Evolutionary conservation across 2,329 filamentous ascomycete genomes (phyloP), one percentile per base, ranked within the genome.

Genomic region (Cryphonectria japonica): DNA sequence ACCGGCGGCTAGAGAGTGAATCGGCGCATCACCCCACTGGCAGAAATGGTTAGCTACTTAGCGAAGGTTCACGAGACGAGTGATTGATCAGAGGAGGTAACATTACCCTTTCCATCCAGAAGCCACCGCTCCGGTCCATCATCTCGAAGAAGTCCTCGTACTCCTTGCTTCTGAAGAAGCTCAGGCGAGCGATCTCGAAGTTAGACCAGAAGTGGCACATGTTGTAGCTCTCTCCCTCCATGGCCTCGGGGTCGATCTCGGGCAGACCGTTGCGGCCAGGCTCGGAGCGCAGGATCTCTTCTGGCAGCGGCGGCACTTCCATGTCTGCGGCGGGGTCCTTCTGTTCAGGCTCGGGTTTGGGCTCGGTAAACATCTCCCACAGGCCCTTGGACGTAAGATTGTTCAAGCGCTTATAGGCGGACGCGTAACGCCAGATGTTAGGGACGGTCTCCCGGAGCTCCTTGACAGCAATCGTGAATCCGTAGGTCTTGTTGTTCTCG

Each of bases 141-240:
- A 97, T 97, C 78, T 98, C 87, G 81, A 99, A 99, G 82, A 99
- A 99, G 75, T 98, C 96, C 77, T 97, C 92, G 80, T 99, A 99
- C 79, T 94, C 93, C 83, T 97, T 95, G 85, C 95, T 98, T 76
- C 96, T 90, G 88, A 98, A 98, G 90, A 94, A 99, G 83, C 93
- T 92, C 73, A 99, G 88, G 72, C 91, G 90, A 19, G 96, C 96
- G 83, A 99, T 99, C 82, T 99, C 96, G 76, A 99, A 99, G 81
- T 99, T 99, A 81, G 94, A 97, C 96, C 96, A 99, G 85, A 98
- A 99, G 85, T 99, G 96, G 81, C 96, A 99, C 96, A 99, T 99
- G 84, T 99, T 99, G 86, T 99, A 99, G 77, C 91, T 93, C 81
- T 99, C 96, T 74, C 94, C 94, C 79, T 98, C 95, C 96, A 99